Evolutionary conservation across 1,284 basidiomycete genomes (phyloP).

Genomic region (Tilletia indica): DNA sequence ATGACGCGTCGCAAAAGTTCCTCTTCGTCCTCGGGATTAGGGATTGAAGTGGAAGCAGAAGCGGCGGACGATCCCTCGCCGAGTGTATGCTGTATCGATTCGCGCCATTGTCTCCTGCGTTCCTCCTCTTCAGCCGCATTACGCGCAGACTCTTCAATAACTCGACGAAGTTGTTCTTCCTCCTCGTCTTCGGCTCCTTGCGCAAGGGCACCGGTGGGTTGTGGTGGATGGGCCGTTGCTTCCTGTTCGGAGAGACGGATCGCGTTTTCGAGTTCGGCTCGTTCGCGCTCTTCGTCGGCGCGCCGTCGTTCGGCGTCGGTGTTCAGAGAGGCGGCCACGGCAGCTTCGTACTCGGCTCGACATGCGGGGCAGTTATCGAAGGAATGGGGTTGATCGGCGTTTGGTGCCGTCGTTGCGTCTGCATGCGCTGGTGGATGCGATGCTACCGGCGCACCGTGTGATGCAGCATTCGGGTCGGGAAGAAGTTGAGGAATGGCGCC

Average conservation of each 20-base stretch:
- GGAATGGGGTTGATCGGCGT: constrained; percentile 1
- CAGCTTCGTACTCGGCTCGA: constrained; percentile 4
- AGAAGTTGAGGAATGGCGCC: too few relatives aligned
- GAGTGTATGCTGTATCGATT: background rate
- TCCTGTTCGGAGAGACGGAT: constrained; percentile 10
- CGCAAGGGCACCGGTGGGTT: background rate
- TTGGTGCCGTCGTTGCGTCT: background rate
- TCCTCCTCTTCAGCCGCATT: constrained; percentile 13
- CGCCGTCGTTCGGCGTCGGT: constrained; percentile 4
- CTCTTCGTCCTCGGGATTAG: background rate
- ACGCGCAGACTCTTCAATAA: background rate
- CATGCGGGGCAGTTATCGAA: constrained; percentile 14
- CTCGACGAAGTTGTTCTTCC: background rate
- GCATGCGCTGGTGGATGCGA: too few relatives aligned
- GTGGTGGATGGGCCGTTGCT: background rate
- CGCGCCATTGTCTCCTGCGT: background rate
- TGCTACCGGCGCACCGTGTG: too few relatives aligned
- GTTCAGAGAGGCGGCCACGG: background rate
- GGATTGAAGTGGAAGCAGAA: background rate
- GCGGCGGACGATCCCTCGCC: background rate
- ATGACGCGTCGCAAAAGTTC: background rate
- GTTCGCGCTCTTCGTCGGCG: constrained; percentile 5
- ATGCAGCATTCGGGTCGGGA: too few relatives aligned
- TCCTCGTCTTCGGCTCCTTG: background rate
- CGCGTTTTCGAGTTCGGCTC: background rate